phyloP scores from a whole-genome alignment of 306 rosid genomes.

The Citrullus mucosospermus region DNA sequence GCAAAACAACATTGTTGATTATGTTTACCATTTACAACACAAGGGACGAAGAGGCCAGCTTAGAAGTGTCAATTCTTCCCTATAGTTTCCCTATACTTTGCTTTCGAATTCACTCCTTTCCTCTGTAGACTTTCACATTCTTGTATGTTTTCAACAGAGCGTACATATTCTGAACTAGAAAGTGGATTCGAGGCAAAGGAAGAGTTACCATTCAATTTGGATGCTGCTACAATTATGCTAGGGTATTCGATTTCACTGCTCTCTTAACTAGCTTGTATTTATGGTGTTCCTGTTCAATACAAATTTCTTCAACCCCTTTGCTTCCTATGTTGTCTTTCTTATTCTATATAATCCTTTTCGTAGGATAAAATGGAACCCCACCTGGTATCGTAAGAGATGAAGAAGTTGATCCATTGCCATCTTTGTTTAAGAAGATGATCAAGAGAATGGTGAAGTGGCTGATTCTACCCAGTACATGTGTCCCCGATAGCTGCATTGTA shows the following conservation, averaged over 20 bases:
- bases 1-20: not conserved
- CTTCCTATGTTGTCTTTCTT: not conserved
- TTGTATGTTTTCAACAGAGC: conserved; percentile 9
- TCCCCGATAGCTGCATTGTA: conserved; percentile 64
- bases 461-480: conserved; percentile 27
- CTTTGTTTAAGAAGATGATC: conserved; percentile 47
- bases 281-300: not conserved
- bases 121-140: not conserved
- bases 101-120: not conserved
- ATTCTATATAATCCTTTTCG: not conserved
- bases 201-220: conserved; percentile 54
- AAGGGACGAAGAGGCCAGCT: not conserved
- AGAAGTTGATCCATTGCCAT: conserved; percentile 46
- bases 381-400: conserved; percentile 45
- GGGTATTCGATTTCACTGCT: conserved; percentile 11
- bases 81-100: not conserved
- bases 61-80: not conserved
- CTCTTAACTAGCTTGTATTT: not conserved
- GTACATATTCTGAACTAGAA: conserved; percentile 44
- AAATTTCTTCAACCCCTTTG: not conserved
- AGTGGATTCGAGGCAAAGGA: conserved; percentile 70
- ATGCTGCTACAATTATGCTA: conserved; percentile 56
- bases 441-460: conserved; percentile 36
- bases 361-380: conserved; percentile 51
- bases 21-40: not conserved